Evolutionary conservation across 2,329 filamentous ascomycete genomes (phyloP).

Genomic region (Fusarium beomiforme): DNA sequence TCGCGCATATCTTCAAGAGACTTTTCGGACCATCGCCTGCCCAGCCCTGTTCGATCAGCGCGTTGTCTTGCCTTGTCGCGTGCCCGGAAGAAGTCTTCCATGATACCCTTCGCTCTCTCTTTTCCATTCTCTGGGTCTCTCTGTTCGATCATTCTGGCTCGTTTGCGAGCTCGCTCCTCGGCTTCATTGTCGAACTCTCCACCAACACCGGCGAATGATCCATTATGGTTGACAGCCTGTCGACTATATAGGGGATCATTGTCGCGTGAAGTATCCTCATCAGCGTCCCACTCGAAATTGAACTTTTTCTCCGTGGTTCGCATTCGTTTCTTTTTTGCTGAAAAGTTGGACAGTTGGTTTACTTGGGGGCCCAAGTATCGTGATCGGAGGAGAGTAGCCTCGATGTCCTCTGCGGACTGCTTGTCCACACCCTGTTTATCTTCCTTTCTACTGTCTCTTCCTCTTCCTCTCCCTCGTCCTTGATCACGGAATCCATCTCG

Average conservation of each 20-base stretch:
- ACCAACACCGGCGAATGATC: constrained; percentile 59
- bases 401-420: constrained; percentile 68
- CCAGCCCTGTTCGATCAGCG: constrained; percentile 77
- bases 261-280: constrained; percentile 79
- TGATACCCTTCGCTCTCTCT: constrained; percentile 78
- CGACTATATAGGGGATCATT: constrained; percentile 80
- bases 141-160: constrained; percentile 76
- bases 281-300: constrained; percentile 97
- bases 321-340: constrained; percentile 94
- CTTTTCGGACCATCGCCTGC: constrained; percentile 98
- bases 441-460: constrained; percentile 50
- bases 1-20: constrained; percentile 92
- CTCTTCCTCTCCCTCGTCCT: constrained; percentile 46
- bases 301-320: constrained; percentile 96
- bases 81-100: constrained; percentile 82
- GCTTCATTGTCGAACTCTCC: constrained; percentile 64
- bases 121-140: constrained; percentile 80
- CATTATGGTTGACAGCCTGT: constrained; percentile 46
- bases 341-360: constrained; percentile 85
- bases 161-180: constrained; percentile 64
- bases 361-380: constrained; percentile 93
- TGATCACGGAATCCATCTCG: constrained; percentile 18
- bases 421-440: constrained; percentile 50
- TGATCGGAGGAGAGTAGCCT: constrained; percentile 78
- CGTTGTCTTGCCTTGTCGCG: constrained; percentile 74